Base-by-base conservation (phyloP, 768 basidiomycete genomes). In the Mycena filopes region DNA sequence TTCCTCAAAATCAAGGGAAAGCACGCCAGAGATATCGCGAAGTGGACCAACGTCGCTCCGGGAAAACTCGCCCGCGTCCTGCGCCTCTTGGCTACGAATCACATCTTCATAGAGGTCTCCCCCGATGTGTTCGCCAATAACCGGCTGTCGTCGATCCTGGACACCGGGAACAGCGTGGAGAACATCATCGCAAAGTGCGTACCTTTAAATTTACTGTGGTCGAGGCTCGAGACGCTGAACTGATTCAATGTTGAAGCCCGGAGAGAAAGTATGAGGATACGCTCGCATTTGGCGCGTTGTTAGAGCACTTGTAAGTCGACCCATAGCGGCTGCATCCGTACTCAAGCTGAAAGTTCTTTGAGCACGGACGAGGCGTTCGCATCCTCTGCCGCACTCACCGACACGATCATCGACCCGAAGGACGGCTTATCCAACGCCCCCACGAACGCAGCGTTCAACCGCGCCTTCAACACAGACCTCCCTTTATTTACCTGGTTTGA, bases 41-140 rank as follows among this genome's bases (percentile, higher is more conserved):
- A n/a, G 15, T 41, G 41, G 23, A 49, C 57, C 18, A 57, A 60
- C 26, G 43, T 48, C 36, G 64, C 58, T 41, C 48, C 55, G 23
- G 10, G 42, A 2, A 65, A 65, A 41, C 38, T 58, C 9, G 73
- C 65, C 6, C 75, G 74, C 8, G 26, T 73, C 49, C 68, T 79
- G 9, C 72, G 78, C 12, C 63, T 72, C n/a, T 69, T 78, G n/a
- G 76, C 77, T 16, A 71, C 72, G 0, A 66, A 72, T 28, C 73
- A 75, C 48, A 59, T 78, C 33, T 78, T 77, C 60, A 23, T 36
- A 47, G 76, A 77, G 53, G 67, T 73, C 33, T 65, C 51, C 4
- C 73, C 74, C 5, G 63, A 76, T 48, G 70, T 72, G 5, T 79
- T 74, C 41, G 67, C 72, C 3, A 64, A 72, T 55, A 79, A 77